Conservation (phyloP, 75 land plant species). For the Ceratopteris richardii region DNA sequence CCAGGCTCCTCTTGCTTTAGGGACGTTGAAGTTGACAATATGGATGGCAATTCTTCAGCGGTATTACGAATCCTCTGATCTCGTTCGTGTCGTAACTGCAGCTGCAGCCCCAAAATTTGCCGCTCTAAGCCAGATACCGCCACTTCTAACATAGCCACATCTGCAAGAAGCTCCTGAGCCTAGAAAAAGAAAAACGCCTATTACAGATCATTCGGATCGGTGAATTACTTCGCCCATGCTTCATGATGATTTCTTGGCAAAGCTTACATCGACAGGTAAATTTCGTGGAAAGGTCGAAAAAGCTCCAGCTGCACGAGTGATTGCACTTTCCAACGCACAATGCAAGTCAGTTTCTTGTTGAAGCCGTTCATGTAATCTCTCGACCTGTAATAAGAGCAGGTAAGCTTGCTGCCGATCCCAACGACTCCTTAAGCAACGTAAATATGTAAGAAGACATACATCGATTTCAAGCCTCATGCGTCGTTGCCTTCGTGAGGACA, state of each 20-base stretch:
- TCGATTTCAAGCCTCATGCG: neutral
- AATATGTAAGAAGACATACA: neutral
- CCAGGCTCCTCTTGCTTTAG: too few relatives aligned
- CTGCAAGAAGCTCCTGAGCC: conserved; percentile 51
- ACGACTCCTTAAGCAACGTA: too few relatives aligned
- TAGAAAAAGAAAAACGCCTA: conserved; percentile 7
- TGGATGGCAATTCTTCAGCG: too few relatives aligned
- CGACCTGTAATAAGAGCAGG: too few relatives aligned
- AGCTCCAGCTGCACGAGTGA: conserved; percentile 23
- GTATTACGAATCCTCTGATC: too few relatives aligned
- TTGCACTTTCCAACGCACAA: conserved; percentile 44
- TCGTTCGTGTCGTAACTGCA: conserved; percentile 61
- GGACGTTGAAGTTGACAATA: too few relatives aligned
- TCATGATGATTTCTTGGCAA: too few relatives aligned
- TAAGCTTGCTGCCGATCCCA: too few relatives aligned
- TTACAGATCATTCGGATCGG: neutral
- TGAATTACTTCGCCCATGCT: too few relatives aligned
- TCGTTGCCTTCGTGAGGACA: too few relatives aligned
- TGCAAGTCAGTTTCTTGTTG: conserved; percentile 54
- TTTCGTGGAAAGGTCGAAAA: conserved; percentile 30
- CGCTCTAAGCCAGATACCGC: conserved; percentile 48
- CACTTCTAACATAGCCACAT: conserved; percentile 47
- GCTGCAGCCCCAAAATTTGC: conserved; percentile 42
- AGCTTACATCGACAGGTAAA: conserved; percentile 46
- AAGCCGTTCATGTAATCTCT: conserved; percentile 38